Percentiles rank a stretch among this genome's conserved stretches.
Evolutionary conservation across 768 basidiomycete species (phyloP).

Genomic region (Rhodotorula toruloides): DNA sequence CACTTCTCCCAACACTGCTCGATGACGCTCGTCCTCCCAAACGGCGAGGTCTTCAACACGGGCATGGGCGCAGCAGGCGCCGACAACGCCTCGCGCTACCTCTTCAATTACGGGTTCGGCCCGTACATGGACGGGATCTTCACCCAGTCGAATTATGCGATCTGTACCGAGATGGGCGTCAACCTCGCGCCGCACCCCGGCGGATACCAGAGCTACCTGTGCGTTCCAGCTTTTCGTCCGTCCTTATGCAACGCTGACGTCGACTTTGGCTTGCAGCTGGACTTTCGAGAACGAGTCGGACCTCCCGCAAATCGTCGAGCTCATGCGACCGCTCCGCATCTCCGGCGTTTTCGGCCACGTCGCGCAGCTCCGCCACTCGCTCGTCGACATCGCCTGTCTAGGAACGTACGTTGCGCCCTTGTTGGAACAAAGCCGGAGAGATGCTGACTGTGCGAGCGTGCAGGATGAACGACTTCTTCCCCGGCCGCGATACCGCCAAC

Average conservation of each 20-base stretch:
- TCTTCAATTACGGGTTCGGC: slow-evolving; percentile 33
- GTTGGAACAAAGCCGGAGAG: not conserved
- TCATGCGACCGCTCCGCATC: slow-evolving; percentile 23
- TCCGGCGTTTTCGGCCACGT: slow-evolving; percentile 13
- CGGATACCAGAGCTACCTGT: not conserved
- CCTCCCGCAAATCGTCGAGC: slow-evolving; percentile 22
- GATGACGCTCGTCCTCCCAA: slow-evolving; percentile 33
- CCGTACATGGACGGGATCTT: slow-evolving; percentile 35
- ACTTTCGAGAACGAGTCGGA: slow-evolving; percentile 28
- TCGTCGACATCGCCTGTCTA: slow-evolving; percentile 26
- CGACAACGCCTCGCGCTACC: slow-evolving; percentile 29
- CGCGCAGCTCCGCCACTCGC: slow-evolving; percentile 16
- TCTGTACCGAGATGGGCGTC: slow-evolving; percentile 28
- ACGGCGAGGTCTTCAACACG: slow-evolving; percentile 28
- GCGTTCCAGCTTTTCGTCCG: no score
- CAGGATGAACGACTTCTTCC: slow-evolving; percentile 11
- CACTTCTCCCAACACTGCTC: slow-evolving; percentile 24
- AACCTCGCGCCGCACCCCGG: slow-evolving; percentile 21
- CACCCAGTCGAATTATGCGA: slow-evolving; percentile 35
- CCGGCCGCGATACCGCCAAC: slow-evolving; percentile 4
- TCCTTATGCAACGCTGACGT: no score
- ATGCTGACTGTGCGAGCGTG: not conserved
- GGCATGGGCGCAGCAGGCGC: slow-evolving; percentile 32
- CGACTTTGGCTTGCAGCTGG: no score
- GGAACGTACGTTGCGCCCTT: not conserved